Percentiles rank a stretch among this genome's conserved stretches.
These are phyloP conservation scores for Neohortaea acidophila DNA, from an alignment of 495 filamentous ascomycete species.

Conservation along the genomic window DNA sequence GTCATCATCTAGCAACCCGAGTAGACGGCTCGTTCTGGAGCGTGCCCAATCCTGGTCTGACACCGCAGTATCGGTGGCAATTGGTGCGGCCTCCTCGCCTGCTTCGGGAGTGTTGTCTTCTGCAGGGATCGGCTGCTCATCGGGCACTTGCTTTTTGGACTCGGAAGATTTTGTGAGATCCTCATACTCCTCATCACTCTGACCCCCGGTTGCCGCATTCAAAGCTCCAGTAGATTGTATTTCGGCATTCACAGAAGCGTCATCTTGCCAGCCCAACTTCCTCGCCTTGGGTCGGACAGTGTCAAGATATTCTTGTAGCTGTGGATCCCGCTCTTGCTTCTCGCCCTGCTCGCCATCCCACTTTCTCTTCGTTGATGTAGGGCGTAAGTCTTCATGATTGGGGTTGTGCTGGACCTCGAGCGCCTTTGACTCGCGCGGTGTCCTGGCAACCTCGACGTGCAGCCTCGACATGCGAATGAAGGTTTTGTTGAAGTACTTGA, in stretches of 20 bases:
- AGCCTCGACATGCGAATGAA: slow-evolving; percentile 98
- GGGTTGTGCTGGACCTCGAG: neutral
- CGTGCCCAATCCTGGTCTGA: slow-evolving; percentile 88
- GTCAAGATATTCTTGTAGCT: slow-evolving; percentile 74
- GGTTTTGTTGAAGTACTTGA: slow-evolving; percentile 85
- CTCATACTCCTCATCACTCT: slow-evolving; percentile 55
- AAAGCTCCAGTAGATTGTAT: slow-evolving; percentile 15
- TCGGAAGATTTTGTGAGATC: slow-evolving; percentile 32
- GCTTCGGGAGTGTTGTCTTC: slow-evolving; percentile 22
- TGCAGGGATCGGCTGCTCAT: too few relatives aligned
- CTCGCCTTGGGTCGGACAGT: slow-evolving; percentile 61
- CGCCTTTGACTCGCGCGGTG: slow-evolving; percentile 41
- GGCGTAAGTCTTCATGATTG: too few relatives aligned
- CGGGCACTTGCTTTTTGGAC: too few relatives aligned
- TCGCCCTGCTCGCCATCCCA: slow-evolving; percentile 38
- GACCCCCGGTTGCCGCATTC: slow-evolving; percentile 27
- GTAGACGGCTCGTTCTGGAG: slow-evolving; percentile 75
- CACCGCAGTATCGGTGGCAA: slow-evolving; percentile 20
- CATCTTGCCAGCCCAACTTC: slow-evolving; percentile 49
- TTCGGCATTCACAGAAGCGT: slow-evolving; percentile 22
- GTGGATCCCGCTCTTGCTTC: slow-evolving; percentile 44
- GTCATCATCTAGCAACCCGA: slow-evolving; percentile 67
- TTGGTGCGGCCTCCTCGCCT: neutral
- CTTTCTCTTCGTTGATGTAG: slow-evolving; percentile 36
- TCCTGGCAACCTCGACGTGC: slow-evolving; percentile 72